These are phyloP conservation scores for Alternaria triticimaculans DNA, from an alignment of 2,329 filamentous ascomycete genomes.

Conservation along the genomic window DNA sequence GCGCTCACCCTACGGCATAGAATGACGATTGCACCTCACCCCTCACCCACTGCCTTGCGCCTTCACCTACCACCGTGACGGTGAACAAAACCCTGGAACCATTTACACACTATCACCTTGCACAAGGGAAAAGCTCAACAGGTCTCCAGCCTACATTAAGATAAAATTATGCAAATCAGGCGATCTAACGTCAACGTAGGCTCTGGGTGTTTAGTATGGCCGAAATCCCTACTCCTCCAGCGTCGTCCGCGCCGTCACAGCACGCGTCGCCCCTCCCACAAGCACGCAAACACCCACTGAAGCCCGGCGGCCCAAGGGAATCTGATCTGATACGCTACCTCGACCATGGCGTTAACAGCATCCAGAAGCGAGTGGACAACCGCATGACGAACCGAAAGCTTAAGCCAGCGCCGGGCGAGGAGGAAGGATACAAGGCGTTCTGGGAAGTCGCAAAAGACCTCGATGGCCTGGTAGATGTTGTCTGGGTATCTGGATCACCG, in stretches of 20 bases:
- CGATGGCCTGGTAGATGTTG: constrained; percentile 75
- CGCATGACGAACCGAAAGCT: constrained; percentile 55
- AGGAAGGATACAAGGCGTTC: constrained; percentile 66
- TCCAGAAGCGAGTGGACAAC: constrained; percentile 41
- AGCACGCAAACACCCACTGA: constrained; percentile 60
- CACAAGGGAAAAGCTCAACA: background rate
- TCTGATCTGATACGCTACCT: constrained; percentile 64
- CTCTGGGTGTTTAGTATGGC: constrained; percentile 15
- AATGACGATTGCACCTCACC: constrained; percentile 20
- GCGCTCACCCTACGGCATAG: constrained; percentile 6
- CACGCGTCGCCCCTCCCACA: constrained; percentile 56
- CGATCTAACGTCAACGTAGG: background rate
- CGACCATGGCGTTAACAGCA: constrained; percentile 55
- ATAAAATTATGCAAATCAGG: background rate
- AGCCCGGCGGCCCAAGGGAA: constrained; percentile 65
- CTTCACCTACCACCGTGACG: constrained; percentile 19
- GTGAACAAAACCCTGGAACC: background rate
- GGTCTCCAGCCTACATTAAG: background rate
- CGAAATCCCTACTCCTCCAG: constrained; percentile 54
- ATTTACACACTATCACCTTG: background rate
- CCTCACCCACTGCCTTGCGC: constrained; percentile 21
- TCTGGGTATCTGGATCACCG: constrained; percentile 88
- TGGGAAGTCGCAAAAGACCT: constrained; percentile 76
- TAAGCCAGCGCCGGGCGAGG: constrained; percentile 49
- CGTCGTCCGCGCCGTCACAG: constrained; percentile 54